phyloP scores from a whole-genome alignment of 371 early-diverging fungal species.

The Chytridium lagenaria region DNA sequence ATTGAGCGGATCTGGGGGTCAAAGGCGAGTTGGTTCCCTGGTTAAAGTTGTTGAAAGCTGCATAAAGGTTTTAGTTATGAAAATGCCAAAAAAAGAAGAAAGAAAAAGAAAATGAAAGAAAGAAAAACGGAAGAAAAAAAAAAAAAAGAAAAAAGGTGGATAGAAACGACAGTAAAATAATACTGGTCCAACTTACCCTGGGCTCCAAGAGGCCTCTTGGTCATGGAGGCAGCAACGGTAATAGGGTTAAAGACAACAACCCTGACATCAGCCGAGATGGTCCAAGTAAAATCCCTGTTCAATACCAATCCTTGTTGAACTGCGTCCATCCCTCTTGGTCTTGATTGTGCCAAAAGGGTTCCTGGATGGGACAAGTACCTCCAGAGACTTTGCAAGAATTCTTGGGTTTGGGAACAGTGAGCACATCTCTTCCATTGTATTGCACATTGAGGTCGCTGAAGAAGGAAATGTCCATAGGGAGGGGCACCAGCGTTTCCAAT shows the following conservation, averaged over 20 bases:
- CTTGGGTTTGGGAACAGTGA: not conserved
- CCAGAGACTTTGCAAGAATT: not conserved
- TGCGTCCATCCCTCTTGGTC: not conserved
- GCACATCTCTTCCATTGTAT: not conserved
- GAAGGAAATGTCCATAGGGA: conserved; percentile 8
- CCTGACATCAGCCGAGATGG: not conserved
- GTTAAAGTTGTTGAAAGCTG: too few species aligned
- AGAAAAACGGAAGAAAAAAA: not conserved
- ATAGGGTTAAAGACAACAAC: conserved; percentile 2
- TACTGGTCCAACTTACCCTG: not conserved
- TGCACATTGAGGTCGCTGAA: not conserved
- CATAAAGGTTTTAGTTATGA: too few species aligned
- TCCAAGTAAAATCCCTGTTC: conserved; percentile 2
- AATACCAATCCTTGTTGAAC: not conserved
- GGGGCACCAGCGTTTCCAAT: not conserved
- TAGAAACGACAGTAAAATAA: too few species aligned
- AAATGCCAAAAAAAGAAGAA: too few species aligned
- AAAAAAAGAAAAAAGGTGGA: too few species aligned
- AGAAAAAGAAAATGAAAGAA: too few species aligned
- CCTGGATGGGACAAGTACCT: not conserved
- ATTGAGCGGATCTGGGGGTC: not conserved
- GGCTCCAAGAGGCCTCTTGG: conserved; percentile 1
- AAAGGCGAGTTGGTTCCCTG: too few species aligned
- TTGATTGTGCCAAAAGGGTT: not conserved
- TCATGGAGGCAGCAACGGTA: conserved; percentile 2